Base-by-base conservation (phyloP, 148 eudicot genomes). In the Chenopodium formosanum region DNA sequence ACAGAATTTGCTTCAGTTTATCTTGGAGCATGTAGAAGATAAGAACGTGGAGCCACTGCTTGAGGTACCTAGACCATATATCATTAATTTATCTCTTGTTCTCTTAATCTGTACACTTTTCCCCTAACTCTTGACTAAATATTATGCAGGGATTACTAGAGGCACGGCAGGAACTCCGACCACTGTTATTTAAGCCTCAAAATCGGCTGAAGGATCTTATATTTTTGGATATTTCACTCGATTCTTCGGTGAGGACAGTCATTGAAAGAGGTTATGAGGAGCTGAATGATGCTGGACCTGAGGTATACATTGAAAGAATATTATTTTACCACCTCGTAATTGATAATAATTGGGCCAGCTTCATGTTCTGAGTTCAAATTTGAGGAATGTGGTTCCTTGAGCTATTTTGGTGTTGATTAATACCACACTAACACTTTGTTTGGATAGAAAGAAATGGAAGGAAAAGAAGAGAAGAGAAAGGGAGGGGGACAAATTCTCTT, bases 211-310 rank as follows among this genome's bases (percentile, higher is more conserved):
- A 89, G 87, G 99, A 96, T 87, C 90, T 96, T 84, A 78, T 96
- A 76, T 96, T 96, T 86, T 80, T 96, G 88, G 99, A 96, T 81
- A 89, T 96, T 85, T 90, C 97, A 73, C 92, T 96, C 62, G 99
- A 96, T 89, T 94, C 98, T 84, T 82, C 95, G 73, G 92, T 92
- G 37, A 90, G 99, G 85, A 94, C 99, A 74, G 93, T 92, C 82
- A 78, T 91, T 83, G 99, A 96, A 84, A 90, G 99, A 87, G 98
- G 98, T 64, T 94, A 94, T 53, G 98, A 96, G 86, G 95, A 90
- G 87, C 86, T 96, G 82, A 96, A 89, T 81, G 83, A 77, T 75
- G 98, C 98, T 76, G 85, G 87, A 81, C 99, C 98, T 48, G 95
- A 96, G 94, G 99, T 96, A 91, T 84, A 74, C 73, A 32, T 74